Percentiles rank a stretch among this genome's conserved stretches.
Conservation (phyloP, 768 basidiomycete genomes). For the Hysterangium stoloniferum region DNA sequence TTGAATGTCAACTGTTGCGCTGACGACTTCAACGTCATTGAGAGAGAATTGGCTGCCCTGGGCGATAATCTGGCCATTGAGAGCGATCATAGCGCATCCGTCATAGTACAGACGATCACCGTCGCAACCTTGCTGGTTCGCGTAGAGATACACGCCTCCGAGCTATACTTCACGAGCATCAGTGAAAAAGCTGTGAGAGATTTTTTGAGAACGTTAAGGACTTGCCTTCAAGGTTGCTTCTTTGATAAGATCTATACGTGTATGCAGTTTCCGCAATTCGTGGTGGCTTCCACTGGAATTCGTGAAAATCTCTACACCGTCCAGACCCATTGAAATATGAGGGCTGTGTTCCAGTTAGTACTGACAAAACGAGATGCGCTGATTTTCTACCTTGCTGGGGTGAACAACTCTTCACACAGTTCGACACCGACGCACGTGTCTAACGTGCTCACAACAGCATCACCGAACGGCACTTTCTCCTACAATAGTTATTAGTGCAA, state of each 20-base stretch:
- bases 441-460: constrained; percentile 84
- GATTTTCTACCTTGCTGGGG: constrained; percentile 70
- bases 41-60: constrained; percentile 97
- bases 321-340: constrained; percentile 95
- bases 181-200: not conserved
- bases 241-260: constrained; percentile 88
- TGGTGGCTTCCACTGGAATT: constrained; percentile 99
- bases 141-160: constrained; percentile 95
- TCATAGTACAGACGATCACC: constrained; percentile 98
- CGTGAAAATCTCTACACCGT: constrained; percentile 98
- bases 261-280: constrained; percentile 92
- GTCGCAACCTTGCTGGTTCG: constrained; percentile 98
- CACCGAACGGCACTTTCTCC: constrained; percentile 91
- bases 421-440: constrained; percentile 98
- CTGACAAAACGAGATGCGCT: not conserved
- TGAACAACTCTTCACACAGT: constrained; percentile 96
- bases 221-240: constrained; percentile 90
- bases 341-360: constrained; percentile 45
- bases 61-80: constrained; percentile 87
- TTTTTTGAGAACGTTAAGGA: not conserved
- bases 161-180: constrained; percentile 40
- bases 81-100: constrained; percentile 91
- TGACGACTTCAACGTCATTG: constrained; percentile 92
- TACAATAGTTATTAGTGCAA: constrained; percentile 24
- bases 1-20: constrained; percentile 94